A percentile compares a stretch with the other conserved stretches of the same genome.
phyloP scores from a whole-genome alignment of 345 rosid genomes.

The Melaleuca alternifolia region DNA sequence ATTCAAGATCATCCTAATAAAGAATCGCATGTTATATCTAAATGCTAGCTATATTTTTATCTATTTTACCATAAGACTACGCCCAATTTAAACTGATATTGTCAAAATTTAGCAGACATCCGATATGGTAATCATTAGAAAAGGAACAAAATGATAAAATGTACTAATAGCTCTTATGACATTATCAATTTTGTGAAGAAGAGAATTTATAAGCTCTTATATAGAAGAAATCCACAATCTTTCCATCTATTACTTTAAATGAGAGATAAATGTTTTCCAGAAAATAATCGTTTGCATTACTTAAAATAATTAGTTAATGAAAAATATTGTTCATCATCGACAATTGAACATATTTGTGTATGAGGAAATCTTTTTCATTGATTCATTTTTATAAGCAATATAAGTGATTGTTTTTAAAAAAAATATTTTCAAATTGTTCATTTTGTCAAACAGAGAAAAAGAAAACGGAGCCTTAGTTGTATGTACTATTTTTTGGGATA shows the following conservation, averaged over 20 bases:
- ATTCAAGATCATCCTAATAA: not conserved
- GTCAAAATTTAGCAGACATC: not conserved
- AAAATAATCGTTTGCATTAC: no score
- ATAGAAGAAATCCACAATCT: not conserved
- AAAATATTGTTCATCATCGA: no score
- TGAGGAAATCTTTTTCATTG: no score
- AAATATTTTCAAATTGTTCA: no score
- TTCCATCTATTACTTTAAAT: not conserved
- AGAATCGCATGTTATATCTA: not conserved
- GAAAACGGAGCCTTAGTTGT: no score
- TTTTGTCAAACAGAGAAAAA: no score
- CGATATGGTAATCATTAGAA: not conserved
- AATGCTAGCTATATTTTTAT: not conserved
- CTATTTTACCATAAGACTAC: not conserved
- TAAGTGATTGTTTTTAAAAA: no score
- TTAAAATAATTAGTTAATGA: no score
- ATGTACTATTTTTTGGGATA: no score
- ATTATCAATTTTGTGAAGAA: not conserved
- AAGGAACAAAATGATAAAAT: not conserved
- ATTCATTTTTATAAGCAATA: no score
- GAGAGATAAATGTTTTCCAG: no score
- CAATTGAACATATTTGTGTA: no score
- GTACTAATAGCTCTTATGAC: not conserved
- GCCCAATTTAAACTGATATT: not conserved
- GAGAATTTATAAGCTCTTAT: not conserved